These are phyloP conservation scores for Diphasiastrum complanatum DNA, from an alignment of 83 land plant genomes.

Conservation along the genomic window DNA sequence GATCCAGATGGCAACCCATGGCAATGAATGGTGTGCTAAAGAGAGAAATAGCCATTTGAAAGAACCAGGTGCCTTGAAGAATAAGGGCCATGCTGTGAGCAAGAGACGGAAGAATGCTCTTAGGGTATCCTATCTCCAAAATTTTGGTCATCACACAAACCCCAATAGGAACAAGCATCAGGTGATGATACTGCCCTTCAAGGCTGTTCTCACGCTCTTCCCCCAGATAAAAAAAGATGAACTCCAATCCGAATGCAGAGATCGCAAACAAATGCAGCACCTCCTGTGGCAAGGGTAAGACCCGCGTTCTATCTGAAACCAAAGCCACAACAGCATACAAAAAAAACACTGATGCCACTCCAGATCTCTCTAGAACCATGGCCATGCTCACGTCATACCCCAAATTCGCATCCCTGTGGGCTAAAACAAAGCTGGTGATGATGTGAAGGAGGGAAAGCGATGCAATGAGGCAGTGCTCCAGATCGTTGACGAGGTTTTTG, in stretches of 20 bases:
- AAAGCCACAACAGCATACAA: conserved; percentile 39
- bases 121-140: conserved; percentile 41
- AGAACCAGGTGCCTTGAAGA: conserved; percentile 81
- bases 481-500: too few relatives aligned
- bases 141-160: conserved; percentile 44
- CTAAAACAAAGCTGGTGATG: conserved; percentile 29
- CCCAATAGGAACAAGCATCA: conserved; percentile 58
- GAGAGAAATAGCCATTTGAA: conserved; percentile 80
- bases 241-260: conserved; percentile 57
- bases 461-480: conserved; percentile 26
- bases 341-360: conserved; percentile 49
- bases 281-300: conserved; percentile 40
- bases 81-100: conserved; percentile 51
- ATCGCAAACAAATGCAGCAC: conserved; percentile 34
- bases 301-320: conserved; percentile 19
- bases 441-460: conserved; percentile 37
- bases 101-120: conserved; percentile 34
- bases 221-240: conserved; percentile 53
- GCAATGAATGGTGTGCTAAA: conserved; percentile 33
- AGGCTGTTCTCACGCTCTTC: conserved; percentile 47
- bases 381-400: conserved; percentile 35
- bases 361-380: conserved; percentile 40
- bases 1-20: conserved; percentile 51
- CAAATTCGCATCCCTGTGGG: conserved; percentile 20
- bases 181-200: conserved; percentile 64